Evolutionary conservation across 345 rosid genomes (phyloP).

Genomic region (Syzygium aromaticum): DNA sequence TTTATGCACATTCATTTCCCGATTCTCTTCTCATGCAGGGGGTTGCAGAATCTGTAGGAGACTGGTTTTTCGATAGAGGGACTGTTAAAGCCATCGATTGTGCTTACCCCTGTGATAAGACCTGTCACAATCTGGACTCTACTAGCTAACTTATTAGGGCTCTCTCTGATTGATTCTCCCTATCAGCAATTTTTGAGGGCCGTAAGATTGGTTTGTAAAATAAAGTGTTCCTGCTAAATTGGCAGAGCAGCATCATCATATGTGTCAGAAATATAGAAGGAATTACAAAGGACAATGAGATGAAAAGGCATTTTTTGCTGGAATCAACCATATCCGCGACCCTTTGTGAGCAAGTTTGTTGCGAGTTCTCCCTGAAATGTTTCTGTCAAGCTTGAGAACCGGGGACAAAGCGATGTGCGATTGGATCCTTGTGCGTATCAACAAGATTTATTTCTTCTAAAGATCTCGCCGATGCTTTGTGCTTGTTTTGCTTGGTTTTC

Average conservation of each 20-base stretch:
- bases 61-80: conserved; percentile 70
- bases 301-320: not conserved
- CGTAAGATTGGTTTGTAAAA: conserved; percentile 7
- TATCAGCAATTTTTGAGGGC: not conserved
- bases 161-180: not conserved
- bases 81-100: conserved; percentile 55
- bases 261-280: not conserved
- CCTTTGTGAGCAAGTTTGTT: not conserved
- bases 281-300: not conserved
- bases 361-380: not conserved
- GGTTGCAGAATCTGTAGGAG: conserved; percentile 80
- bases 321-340: not conserved
- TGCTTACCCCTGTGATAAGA: conserved; percentile 69
- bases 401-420: not conserved
- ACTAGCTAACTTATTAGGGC: conserved; percentile 4
- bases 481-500: not conserved
- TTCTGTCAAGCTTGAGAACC: not conserved
- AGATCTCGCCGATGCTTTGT: not conserved
- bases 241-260: not conserved
- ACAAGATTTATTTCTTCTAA: not conserved
- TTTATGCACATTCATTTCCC: not conserved
- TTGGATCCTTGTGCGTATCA: not conserved
- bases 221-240: not conserved
- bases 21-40: conserved; percentile 29
- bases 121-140: conserved; percentile 75